A percentile compares a stretch with the other conserved stretches of the same genome.
Evolutionary conservation across 441 rosid species (phyloP).

Genomic region (Eruca vesicaria): DNA sequence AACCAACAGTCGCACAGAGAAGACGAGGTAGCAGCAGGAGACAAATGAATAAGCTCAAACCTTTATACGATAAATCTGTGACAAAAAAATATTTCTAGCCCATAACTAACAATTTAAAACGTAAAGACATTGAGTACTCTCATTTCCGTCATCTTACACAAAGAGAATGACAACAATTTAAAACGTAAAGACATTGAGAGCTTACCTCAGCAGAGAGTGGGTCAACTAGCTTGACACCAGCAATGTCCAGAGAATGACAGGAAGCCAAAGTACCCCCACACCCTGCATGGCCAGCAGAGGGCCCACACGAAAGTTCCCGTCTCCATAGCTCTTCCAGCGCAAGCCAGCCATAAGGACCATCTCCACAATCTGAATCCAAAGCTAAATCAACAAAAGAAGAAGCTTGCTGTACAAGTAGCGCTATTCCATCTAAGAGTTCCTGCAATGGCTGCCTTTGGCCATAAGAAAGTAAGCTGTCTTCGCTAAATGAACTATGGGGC

Average conservation of each 20-base stretch:
- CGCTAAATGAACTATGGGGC: constrained; percentile 70
- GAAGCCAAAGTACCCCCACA: constrained; percentile 99
- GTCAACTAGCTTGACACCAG: constrained; percentile 94
- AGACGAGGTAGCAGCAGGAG: no score
- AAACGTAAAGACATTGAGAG: no score
- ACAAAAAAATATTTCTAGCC: not conserved
- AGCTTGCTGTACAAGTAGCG: constrained; percentile 96
- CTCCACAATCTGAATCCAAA: constrained; percentile 90
- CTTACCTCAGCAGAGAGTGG: constrained; percentile 98
- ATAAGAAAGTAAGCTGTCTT: constrained; percentile 82
- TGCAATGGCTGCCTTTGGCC: constrained; percentile 97
- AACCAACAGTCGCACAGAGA: constrained; percentile 2
- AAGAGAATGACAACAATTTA: no score
- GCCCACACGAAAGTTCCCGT: constrained; percentile 96
- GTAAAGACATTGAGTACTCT: constrained; percentile 1
- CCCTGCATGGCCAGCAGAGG: constrained; percentile 98
- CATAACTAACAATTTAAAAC: constrained; percentile 11
- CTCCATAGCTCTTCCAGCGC: constrained; percentile 99
- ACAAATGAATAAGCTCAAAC: constrained; percentile 5
- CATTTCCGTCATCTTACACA: constrained; percentile 13
- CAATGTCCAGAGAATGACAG: constrained; percentile 93
- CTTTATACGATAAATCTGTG: not conserved
- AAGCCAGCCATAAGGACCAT: constrained; percentile 99
- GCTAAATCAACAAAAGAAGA: constrained; percentile 97
- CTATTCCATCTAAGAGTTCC: constrained; percentile 91